Evolutionary conservation across 805 yeast genomes (phyloP).

Genomic region (Saccharomycopsis oosterbeekiorum): DNA sequence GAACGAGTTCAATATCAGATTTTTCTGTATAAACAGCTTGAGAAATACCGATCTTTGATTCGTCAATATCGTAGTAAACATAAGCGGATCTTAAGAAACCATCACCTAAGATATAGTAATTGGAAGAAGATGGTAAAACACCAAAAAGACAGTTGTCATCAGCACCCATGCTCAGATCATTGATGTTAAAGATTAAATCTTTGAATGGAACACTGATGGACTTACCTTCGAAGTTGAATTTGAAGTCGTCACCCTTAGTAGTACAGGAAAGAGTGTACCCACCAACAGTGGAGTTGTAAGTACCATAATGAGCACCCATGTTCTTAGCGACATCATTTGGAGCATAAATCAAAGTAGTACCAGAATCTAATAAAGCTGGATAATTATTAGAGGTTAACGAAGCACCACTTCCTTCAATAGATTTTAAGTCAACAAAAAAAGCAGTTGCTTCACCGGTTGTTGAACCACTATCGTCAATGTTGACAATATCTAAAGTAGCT

Average conservation of each 20-base stretch:
- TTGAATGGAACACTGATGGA: conserved; percentile 42
- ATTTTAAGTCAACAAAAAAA: conserved; percentile 20
- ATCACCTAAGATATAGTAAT: conserved; percentile 41
- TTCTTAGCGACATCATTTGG: conserved; percentile 25
- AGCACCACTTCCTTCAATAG: background rate
- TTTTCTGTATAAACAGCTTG: conserved; percentile 29
- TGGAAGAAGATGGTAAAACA: conserved; percentile 27
- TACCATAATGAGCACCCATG: conserved; percentile 9
- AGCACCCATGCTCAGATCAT: background rate
- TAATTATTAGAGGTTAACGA: conserved; percentile 21
- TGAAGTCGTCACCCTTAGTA: conserved; percentile 25
- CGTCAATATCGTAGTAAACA: conserved; percentile 44
- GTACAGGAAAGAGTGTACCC: conserved; percentile 10
- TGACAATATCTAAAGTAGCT: conserved; percentile 29
- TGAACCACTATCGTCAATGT: conserved; percentile 39
- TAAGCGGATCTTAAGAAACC: conserved; percentile 43
- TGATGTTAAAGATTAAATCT: conserved; percentile 23
- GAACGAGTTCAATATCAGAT: conserved; percentile 22
- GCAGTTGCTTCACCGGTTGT: conserved; percentile 36
- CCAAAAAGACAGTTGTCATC: conserved; percentile 34
- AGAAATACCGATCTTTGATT: conserved; percentile 34
- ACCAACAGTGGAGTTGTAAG: conserved; percentile 6
- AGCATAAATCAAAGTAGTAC: conserved; percentile 35
- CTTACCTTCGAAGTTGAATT: conserved; percentile 49
- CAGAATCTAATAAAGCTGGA: conserved; percentile 36